Evolutionary conservation across 108 stramenopile genomes (phyloP).

Genomic region (Cafeteria roenbergensis): DNA sequence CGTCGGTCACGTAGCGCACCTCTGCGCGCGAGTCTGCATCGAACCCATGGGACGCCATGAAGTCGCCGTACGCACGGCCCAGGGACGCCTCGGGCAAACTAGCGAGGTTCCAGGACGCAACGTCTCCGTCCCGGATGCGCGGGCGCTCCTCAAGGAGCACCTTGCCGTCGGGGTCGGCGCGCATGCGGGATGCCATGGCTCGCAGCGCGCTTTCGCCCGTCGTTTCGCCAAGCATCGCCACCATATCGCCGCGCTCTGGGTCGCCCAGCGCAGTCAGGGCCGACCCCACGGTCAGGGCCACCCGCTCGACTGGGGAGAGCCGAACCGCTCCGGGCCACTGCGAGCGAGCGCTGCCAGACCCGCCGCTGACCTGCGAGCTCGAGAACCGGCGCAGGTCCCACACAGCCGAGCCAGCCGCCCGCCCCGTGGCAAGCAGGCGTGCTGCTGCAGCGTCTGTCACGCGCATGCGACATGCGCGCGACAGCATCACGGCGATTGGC

Average conservation of each 20-base stretch:
- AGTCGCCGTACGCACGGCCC: conserved; percentile 67
- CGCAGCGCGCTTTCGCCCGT: conserved; percentile 50
- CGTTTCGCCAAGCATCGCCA: conserved; percentile 79
- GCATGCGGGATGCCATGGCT: conserved; percentile 48
- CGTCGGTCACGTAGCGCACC: conserved; percentile 58
- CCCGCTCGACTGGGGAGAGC: too few species aligned
- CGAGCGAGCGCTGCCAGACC: too few species aligned
- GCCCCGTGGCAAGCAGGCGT: too few species aligned
- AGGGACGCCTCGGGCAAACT: conserved; percentile 49
- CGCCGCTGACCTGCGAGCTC: too few species aligned
- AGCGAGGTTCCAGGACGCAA: conserved; percentile 31
- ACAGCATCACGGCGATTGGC: too few species aligned
- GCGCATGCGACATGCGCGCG: too few species aligned
- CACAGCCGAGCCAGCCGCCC: too few species aligned
- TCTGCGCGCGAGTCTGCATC: conserved; percentile 58
- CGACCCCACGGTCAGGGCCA: too few species aligned
- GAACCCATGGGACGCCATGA: conserved; percentile 64
- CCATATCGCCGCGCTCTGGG: conserved; percentile 74
- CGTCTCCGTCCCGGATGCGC: conserved; percentile 32
- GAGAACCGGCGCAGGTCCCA: too few species aligned
- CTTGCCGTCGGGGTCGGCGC: conserved; percentile 35
- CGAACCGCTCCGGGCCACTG: too few species aligned
- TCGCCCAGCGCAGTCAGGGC: conserved; percentile 63
- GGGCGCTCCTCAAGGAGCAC: conserved; percentile 56
- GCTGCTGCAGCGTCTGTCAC: too few species aligned